These are phyloP conservation scores for Yamadazyma kanchanaburiensis DNA, from an alignment of 1,139 yeast genomes.

Conservation along the genomic window DNA sequence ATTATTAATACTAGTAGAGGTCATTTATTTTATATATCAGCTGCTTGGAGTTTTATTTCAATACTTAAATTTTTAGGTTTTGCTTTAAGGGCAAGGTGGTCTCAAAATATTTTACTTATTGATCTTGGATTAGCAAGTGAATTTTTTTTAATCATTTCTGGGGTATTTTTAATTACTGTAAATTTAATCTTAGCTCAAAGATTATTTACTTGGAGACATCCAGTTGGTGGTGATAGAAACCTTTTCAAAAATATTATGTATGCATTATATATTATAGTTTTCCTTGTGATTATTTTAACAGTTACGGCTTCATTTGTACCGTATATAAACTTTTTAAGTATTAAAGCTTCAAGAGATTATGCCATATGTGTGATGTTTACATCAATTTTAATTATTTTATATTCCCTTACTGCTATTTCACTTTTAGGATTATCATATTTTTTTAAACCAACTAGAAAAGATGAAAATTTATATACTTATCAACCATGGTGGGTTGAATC, in stretches of 20 bases:
- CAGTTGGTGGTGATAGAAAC: slow-evolving; percentile 41
- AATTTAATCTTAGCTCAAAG: slow-evolving; percentile 43
- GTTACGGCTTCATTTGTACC: slow-evolving; percentile 35
- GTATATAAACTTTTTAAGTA: slow-evolving; percentile 27
- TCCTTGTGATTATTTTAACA: slow-evolving; percentile 28
- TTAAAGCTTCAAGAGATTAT: slow-evolving; percentile 19
- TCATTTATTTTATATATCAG: slow-evolving; percentile 59
- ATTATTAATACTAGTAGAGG: slow-evolving; percentile 52
- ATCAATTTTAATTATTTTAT: slow-evolving; percentile 27
- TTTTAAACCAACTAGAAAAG: slow-evolving; percentile 40
- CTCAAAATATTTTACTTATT: slow-evolving; percentile 13
- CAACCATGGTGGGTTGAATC: slow-evolving; percentile 51
- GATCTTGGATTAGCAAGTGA: slow-evolving; percentile 30
- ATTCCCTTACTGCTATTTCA: slow-evolving; percentile 33
- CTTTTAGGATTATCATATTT: slow-evolving; percentile 38
- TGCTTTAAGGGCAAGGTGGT: slow-evolving; percentile 45
- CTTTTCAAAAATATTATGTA: slow-evolving; percentile 37
- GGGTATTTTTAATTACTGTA: slow-evolving; percentile 32
- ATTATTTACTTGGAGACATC: slow-evolving; percentile 46
- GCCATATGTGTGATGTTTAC: slow-evolving; percentile 29
- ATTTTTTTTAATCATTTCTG: slow-evolving; percentile 32
- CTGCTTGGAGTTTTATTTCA: slow-evolving; percentile 55
- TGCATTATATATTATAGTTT: slow-evolving; percentile 26
- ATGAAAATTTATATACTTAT: slow-evolving; percentile 40
- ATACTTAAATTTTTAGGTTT: slow-evolving; percentile 57